phyloP scores from a whole-genome alignment of 1,139 yeast genomes.

The Kurtzmaniella quercitrusa region DNA sequence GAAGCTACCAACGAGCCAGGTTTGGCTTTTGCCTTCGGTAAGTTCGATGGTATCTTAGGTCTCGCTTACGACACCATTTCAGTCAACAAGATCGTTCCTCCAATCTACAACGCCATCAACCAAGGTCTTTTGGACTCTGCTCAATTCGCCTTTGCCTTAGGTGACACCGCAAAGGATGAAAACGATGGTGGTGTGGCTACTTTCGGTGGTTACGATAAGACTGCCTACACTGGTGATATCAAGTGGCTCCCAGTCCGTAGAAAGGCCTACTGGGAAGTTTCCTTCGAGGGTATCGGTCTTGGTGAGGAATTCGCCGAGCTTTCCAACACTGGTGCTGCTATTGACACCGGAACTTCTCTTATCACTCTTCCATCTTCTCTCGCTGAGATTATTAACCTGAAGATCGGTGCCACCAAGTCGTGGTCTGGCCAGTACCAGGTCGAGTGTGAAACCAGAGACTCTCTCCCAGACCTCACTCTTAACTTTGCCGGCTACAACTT shows the following conservation, averaged over 20 bases:
- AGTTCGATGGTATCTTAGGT: constrained; percentile 95
- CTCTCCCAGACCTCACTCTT: constrained; percentile 86
- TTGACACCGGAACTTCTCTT: constrained; percentile 96
- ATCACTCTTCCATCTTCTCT: constrained; percentile 90
- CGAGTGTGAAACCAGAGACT: constrained; percentile 80
- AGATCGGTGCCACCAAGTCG: constrained; percentile 93
- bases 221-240: constrained; percentile 72
- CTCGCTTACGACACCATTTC: constrained; percentile 90
- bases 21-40: constrained; percentile 95
- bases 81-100: constrained; percentile 86
- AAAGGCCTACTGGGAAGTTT: constrained; percentile 99
- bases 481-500: constrained; percentile 87
- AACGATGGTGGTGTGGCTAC: constrained; percentile 86
- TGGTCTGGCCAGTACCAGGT: constrained; percentile 97
- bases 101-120: constrained; percentile 82
- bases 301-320: constrained; percentile 89
- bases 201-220: constrained; percentile 86
- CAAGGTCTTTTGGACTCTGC: constrained; percentile 78
- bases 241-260: constrained; percentile 97
- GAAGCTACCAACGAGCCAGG: constrained; percentile 98
- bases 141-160: constrained; percentile 86
- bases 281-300: constrained; percentile 81
- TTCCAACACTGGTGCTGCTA: constrained; percentile 87
- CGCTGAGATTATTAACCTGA: constrained; percentile 91
- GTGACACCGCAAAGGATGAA: constrained; percentile 64